A percentile compares a stretch with the other conserved stretches of the same genome.
phyloP scores from a whole-genome alignment of 164 flowering plant genomes.

The Saururus chinensis region DNA sequence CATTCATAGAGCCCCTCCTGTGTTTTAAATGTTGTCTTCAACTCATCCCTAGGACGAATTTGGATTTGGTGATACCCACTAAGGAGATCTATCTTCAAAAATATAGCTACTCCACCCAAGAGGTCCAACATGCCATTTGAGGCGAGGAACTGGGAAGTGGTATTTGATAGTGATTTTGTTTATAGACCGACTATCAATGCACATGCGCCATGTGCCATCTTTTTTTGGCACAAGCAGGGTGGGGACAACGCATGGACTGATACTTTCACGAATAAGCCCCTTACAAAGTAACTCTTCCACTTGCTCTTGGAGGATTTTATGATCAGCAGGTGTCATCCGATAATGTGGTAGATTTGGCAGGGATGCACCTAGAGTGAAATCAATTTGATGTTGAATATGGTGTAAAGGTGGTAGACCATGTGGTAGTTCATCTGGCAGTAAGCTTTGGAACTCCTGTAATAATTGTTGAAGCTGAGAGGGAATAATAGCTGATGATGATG shows the following conservation, averaged over 20 bases:
- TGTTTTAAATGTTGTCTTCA: no score
- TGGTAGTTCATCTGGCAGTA: neutral
- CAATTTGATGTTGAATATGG: neutral
- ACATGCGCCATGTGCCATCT: neutral
- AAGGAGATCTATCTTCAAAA: neutral
- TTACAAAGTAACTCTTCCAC: neutral
- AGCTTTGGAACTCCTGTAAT: neutral
- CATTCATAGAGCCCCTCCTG: no score
- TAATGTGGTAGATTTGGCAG: neutral
- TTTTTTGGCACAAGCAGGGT: neutral
- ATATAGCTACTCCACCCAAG: neutral
- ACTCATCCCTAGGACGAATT: no score
- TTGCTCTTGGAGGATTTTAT: neutral
- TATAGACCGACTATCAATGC: neutral
- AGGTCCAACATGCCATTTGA: neutral
- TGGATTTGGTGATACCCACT: no score
- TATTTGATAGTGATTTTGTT: no score
- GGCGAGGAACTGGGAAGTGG: neutral
- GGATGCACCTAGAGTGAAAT: neutral
- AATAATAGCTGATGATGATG: neutral
- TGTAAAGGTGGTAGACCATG: neutral
- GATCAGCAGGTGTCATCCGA: neutral
- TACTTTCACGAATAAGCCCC: neutral
- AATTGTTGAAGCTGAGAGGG: neutral
- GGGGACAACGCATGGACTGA: neutral